Conservation (phyloP, 495 filamentous ascomycete genomes). For the Delitschia confertaspora region DNA sequence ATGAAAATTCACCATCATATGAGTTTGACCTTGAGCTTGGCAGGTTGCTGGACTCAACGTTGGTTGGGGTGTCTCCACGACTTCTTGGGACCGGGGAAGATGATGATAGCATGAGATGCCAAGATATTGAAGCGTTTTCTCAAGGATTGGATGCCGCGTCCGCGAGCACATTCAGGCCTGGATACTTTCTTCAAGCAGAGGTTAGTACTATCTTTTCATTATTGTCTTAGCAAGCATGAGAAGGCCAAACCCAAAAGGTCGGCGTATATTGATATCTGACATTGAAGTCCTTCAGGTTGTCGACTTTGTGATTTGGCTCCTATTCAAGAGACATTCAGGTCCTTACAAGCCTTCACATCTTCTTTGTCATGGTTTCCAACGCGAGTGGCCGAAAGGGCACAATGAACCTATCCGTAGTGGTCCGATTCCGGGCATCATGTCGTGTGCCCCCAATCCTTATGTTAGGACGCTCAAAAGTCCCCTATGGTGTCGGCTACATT, state of each 20-base stretch:
- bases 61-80: constrained; percentile 46
- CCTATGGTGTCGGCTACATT: constrained; percentile 64
- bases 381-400: constrained; percentile 27
- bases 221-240: neutral
- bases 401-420: constrained; percentile 30
- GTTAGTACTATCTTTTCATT: constrained; percentile 35
- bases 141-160: constrained; percentile 48
- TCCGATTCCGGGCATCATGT: constrained; percentile 45
- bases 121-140: constrained; percentile 58
- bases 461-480: constrained; percentile 57
- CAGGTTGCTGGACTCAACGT: constrained; percentile 55
- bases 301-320: constrained; percentile 67
- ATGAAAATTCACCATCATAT: constrained; percentile 29
- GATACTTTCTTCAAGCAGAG: constrained; percentile 41
- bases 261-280: too few relatives aligned
- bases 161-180: constrained; percentile 23
- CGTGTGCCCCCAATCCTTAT: constrained; percentile 57
- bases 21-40: constrained; percentile 41
- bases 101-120: constrained; percentile 38
- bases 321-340: constrained; percentile 52
- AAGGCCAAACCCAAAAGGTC: constrained; percentile 3
- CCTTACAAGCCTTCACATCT: constrained; percentile 57
- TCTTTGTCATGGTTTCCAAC: constrained; percentile 67
- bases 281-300: constrained; percentile 51
- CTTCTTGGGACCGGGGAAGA: constrained; percentile 30